Base-by-base conservation (phyloP, 371 early-diverging fungal genomes). In the Lichtheimia ramosa region DNA sequence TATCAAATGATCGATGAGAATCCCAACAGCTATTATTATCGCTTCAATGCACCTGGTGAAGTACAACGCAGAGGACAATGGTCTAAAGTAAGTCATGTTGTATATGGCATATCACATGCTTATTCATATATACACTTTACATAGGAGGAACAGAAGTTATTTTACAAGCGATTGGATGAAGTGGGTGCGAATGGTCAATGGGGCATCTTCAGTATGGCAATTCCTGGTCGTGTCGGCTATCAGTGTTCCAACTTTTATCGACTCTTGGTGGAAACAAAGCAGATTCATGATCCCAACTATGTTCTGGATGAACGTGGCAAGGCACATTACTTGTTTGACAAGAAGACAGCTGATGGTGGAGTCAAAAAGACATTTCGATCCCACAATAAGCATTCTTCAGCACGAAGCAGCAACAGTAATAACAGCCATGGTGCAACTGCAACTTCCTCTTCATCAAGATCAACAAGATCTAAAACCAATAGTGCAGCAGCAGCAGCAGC, bases 171-270 rank as follows among this genome's bases (percentile, higher is more conserved):
- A 24, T 66, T 96, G 54, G 72, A 73, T 23, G 95, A 95, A 69
- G 82, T 92, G 6, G 96, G 96, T 7, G 92, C 95, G 20, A 91
- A 93, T 62, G 96, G 96, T 7, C 95, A 96, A 70, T 96, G 96
- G 96, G 96, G 96, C 27, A 86, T 96, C 49, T 96, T 96, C 70
- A 92, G 94, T 21, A 94, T 93, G 91, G 83, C 90, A 14, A 91
- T 96, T 39, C 95, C 96, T 8, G 96, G 96, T 13, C 88, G 96
- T 18, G 96, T 96, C 16, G 96, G 96, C 5, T 96, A 96, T 65
- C 96, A 90, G 87, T 96, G 96, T 71, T 93, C 96, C 34, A 96
- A 95, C 70, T 96, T 92, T 70, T 96, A 96, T 69, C 89, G 96
- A 18, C 73, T 87, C 40, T 75, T 96, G 49, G 84, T 96, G 4